A percentile compares a stretch with the other conserved stretches of the same genome.
Evolutionary conservation across 78 protist genomes (phyloP).

Genomic region (Parvularia atlantis): DNA sequence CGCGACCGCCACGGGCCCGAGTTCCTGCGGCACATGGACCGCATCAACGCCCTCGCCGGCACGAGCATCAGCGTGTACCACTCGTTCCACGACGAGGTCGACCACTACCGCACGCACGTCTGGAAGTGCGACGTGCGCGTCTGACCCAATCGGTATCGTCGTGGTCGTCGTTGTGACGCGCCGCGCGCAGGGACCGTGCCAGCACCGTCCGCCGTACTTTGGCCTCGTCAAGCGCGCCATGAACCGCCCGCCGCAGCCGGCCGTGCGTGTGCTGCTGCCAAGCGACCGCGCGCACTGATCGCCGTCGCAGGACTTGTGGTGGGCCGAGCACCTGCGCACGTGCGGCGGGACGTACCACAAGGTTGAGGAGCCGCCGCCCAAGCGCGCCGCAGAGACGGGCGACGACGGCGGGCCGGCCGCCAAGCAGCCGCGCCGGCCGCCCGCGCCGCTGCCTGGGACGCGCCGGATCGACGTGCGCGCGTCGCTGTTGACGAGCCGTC

Average conservation of each 20-base stretch:
- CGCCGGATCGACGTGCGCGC: too few species aligned
- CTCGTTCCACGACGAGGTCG: slow-evolving; percentile 42
- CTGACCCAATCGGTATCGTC: too few species aligned
- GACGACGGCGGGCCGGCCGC: too few species aligned
- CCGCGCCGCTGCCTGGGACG: too few species aligned
- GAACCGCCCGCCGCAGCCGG: neutral
- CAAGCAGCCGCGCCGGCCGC: too few species aligned
- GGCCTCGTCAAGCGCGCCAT: slow-evolving; percentile 5
- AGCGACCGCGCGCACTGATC: neutral
- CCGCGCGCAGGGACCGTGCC: slow-evolving; percentile 3
- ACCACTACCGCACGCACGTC: slow-evolving; percentile 26
- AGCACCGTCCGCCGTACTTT: neutral
- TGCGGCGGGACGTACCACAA: slow-evolving; percentile 1
- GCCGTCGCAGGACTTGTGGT: neutral
- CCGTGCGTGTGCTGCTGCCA: neutral
- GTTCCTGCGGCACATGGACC: slow-evolving; percentile 14
- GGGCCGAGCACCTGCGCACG: neutral
- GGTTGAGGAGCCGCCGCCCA: too few species aligned
- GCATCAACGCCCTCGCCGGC: neutral
- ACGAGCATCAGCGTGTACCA: slow-evolving; percentile 30
- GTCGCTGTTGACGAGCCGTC: too few species aligned
- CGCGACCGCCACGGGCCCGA: slow-evolving; percentile 30
- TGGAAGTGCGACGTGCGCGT: slow-evolving; percentile 43
- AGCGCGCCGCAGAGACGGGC: too few species aligned
- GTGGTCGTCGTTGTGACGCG: neutral